Evolutionary conservation across 2,329 filamentous ascomycete genomes (phyloP), one percentile per base, ranked within the genome.

Genomic region (Thielaviopsis populi): DNA sequence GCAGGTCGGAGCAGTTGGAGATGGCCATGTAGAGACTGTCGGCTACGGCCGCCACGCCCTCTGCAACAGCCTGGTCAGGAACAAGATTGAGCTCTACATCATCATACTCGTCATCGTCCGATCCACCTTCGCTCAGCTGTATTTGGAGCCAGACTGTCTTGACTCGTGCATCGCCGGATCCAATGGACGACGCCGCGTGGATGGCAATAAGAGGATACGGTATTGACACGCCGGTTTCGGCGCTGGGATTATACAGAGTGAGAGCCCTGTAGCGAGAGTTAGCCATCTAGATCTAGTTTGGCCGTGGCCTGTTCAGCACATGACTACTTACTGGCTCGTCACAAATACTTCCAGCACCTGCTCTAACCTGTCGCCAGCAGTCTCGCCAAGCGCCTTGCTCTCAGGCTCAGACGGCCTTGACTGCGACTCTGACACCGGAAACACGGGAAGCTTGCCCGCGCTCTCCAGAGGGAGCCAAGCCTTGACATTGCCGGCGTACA

Each of bases 191-290:
- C 69, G 87, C 82, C 0, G 87, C 88, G 71, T 91, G 88, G 17
- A 91, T 83, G 24, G 84, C 84, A 71, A 92, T 88, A 66, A 82
- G 77, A 2, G 85, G 87, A 73, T 91, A 92, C 0, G 86, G 83
- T 68, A 91, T 87, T 48, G 83, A 79, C 54, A 89, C 74, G 67
- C 88, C 88, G 19, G 75, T 79, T 42, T 78, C 76, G 13, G 77
- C 79, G 2, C 78, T 72, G 13, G 75, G 73, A 68, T 84, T 86
- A 75, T 84, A 91, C 66, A 91, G 73, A 15, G 78, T 83, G 63
- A 91, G 77, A 68, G 69, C 70, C 41, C 71, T 76, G 50, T 11
- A n/a, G 13, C 2, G 5, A n/a, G 30, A 43, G 27, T 19, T 46
- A 50, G 15, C 17, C 13, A 42, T 13, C 24, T 3, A 15, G 30